These are phyloP conservation scores for Casuarina glauca DNA, from an alignment of 306 rosid species.

Conservation along the genomic window DNA sequence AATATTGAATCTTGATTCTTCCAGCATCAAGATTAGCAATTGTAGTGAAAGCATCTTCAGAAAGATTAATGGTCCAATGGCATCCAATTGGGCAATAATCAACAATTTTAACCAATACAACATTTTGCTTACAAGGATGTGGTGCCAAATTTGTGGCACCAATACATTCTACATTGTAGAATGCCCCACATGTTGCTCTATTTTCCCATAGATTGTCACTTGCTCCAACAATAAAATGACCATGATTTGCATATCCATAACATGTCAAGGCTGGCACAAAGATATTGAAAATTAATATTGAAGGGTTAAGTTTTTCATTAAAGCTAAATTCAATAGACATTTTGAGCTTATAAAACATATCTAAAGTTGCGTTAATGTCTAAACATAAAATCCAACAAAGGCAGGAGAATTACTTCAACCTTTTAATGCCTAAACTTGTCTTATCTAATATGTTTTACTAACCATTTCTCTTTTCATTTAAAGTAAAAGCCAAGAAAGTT, in stretches of 20 bases:
- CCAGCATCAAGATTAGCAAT: constrained; percentile 12
- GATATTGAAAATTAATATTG: background rate
- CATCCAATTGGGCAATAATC: background rate
- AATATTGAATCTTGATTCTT: background rate
- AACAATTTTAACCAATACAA: background rate
- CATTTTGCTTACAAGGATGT: background rate
- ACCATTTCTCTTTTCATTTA: too few relatives aligned
- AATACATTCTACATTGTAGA: background rate
- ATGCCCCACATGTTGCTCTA: background rate
- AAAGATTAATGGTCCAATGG: background rate
- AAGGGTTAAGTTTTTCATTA: too few relatives aligned
- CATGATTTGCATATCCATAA: background rate
- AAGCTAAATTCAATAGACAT: too few relatives aligned
- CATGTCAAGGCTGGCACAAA: background rate
- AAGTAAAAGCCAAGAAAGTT: too few relatives aligned
- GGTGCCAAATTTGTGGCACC: background rate
- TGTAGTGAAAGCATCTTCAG: background rate
- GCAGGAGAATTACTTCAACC: too few relatives aligned
- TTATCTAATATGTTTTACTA: too few relatives aligned
- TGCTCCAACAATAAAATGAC: background rate
- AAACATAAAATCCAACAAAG: too few relatives aligned
- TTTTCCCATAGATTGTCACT: background rate
- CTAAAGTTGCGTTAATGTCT: too few relatives aligned
- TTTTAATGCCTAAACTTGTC: too few relatives aligned
- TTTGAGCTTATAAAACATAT: too few relatives aligned